Evolutionary conservation across 2,329 filamentous ascomycete genomes (phyloP), one percentile per base, ranked within the genome.

Genomic region (Colletotrichum cuscutae): DNA sequence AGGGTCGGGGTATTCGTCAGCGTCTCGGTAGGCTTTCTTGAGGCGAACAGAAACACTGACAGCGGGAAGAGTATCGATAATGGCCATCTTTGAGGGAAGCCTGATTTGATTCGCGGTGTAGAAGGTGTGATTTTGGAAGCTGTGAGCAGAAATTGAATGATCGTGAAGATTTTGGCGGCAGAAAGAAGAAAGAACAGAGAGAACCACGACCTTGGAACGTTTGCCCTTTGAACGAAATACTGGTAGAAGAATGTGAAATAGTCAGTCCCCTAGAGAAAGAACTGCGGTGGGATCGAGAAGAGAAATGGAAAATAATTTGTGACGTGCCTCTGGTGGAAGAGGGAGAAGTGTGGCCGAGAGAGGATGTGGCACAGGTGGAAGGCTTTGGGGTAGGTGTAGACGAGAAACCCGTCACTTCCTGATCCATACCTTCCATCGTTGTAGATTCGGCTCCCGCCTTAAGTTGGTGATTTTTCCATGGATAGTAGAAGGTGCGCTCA

Each of bases 1-100:
- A 1, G 35, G 65, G 9, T 74, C 72, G 1, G 58, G 68, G 15
- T 74, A 72, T 32, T 74, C 72, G 7, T 49, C 32, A 8, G 72
- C 63, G 9, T 49, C 42, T 12, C 35, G 22, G 42, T 52, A 61
- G 2, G 61, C 71, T 8, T 15, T 65, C n/a, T 32, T n/a, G 12
- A 71, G 42, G n/a, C 62, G 49, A 3, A 73, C 49, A 4, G 62
- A 62, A 8, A 73, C 71, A 2, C 42, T 37, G 11, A 73, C 52
- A 6, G 61, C 68, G 6, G 71, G 68, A 1, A 73, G 37, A 8
- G 30, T 63, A n/a, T 73, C 61, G 24, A 67, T 67, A 3, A 73
- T 42, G 9, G 71, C 61, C 71, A 73, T 73, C 13, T 19, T 11
- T 24, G 13, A 30, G 35, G 11, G n/a, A 30, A 42, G 15, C 5